Evolutionary conservation across 306 rosid genomes (phyloP).

Genomic region (Prunus kanzakura): DNA sequence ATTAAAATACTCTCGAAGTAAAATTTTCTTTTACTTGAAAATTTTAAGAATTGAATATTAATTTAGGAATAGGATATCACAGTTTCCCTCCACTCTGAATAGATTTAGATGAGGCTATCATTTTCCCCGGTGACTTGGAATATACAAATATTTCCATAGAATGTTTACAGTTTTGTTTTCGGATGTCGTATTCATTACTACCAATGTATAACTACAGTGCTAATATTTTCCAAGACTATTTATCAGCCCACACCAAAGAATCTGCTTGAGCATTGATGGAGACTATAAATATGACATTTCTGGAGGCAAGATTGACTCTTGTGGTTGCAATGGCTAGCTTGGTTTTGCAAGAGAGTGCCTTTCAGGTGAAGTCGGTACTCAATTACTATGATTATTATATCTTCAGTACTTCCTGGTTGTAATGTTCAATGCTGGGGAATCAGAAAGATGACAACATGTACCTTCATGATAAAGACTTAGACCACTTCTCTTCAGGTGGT

Average conservation of each 20-base stretch:
- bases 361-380: constrained; percentile 47
- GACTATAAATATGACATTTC: constrained; percentile 58
- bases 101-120: not conserved
- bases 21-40: too few species aligned
- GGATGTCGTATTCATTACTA: not conserved
- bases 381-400: not conserved
- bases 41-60: too few species aligned
- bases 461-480: not conserved
- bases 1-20: too few species aligned
- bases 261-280: constrained; percentile 75
- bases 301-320: constrained; percentile 56
- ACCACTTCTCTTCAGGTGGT: constrained; percentile 44
- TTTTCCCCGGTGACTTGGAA: not conserved
- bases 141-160: not conserved
- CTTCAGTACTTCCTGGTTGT: not conserved
- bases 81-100: too few species aligned
- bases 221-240: constrained; percentile 14
- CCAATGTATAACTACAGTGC: not conserved
- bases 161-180: not conserved
- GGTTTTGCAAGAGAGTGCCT: constrained; percentile 83
- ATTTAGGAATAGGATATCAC: too few species aligned
- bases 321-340: constrained; percentile 78
- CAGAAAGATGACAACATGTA: not conserved
- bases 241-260: constrained; percentile 79
- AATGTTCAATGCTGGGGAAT: not conserved